A percentile compares a stretch with the other conserved stretches of the same genome.
These are phyloP conservation scores for Stephanodiscus triporus DNA, from an alignment of 108 stramenopile species.

Conservation along the genomic window DNA sequence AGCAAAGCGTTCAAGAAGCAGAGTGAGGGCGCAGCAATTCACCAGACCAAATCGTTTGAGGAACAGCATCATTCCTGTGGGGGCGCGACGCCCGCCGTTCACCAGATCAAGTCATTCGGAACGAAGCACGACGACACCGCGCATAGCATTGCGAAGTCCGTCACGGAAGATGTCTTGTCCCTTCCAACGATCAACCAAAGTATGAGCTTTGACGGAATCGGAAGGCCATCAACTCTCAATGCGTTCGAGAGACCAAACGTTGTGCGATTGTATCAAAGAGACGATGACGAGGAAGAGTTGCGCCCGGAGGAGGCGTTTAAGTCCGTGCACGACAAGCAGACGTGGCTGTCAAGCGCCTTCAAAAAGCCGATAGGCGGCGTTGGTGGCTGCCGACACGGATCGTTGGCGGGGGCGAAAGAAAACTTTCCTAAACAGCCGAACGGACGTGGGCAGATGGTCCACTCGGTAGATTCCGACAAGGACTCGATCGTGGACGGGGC, in stretches of 20 bases:
- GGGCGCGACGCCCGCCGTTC: neutral
- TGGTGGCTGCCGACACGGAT: neutral
- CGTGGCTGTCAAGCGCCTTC: constrained; percentile 74
- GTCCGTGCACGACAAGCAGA: constrained; percentile 71
- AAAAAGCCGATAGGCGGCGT: constrained; percentile 32
- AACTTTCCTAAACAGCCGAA: neutral
- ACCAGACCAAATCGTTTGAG: neutral
- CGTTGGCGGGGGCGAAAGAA: neutral
- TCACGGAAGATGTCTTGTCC: constrained; percentile 9
- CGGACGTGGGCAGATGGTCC: neutral
- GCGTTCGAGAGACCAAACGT: neutral
- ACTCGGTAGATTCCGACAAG: neutral
- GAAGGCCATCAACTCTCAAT: neutral
- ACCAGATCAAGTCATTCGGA: constrained; percentile 24
- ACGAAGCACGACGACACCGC: neutral
- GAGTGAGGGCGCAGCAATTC: neutral
- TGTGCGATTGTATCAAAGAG: constrained; percentile 32
- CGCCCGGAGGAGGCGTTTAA: constrained; percentile 23
- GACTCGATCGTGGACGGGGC: too few relatives aligned
- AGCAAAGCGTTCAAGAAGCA: constrained; percentile 46
- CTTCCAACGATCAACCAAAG: constrained; percentile 8
- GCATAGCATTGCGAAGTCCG: constrained; percentile 5
- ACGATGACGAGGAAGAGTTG: neutral
- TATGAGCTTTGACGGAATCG: constrained; percentile 21
- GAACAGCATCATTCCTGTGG: neutral